Evolutionary conservation across 495 filamentous ascomycete species (phyloP).

Genomic region (Penicillium ucsense): DNA sequence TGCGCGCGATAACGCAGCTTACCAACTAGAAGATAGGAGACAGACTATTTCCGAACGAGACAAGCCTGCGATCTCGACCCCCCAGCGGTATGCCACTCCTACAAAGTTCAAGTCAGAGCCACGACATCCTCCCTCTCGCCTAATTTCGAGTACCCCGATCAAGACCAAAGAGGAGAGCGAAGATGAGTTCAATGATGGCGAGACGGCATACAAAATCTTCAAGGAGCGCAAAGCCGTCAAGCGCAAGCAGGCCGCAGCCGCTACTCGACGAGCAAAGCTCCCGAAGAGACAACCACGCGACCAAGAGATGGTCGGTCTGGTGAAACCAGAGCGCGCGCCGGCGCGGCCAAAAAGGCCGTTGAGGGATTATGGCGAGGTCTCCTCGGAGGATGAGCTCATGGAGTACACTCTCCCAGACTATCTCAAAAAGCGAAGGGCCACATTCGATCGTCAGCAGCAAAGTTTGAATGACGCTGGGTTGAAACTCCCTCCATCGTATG

Average conservation of each 20-base stretch:
- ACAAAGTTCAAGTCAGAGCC: slow-evolving; percentile 1
- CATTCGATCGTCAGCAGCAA: slow-evolving; percentile 45
- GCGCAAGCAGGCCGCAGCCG: slow-evolving; percentile 42
- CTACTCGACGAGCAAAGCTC: slow-evolving; percentile 36
- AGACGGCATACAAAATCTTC: slow-evolving; percentile 47
- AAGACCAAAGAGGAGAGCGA: slow-evolving; percentile 21
- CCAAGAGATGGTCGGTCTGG: slow-evolving; percentile 22
- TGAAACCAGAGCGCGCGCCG: slow-evolving; percentile 14
- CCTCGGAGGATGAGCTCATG: slow-evolving; percentile 48
- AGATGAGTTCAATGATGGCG: slow-evolving; percentile 36
- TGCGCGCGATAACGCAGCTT: slow-evolving; percentile 8
- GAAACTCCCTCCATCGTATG: slow-evolving; percentile 69
- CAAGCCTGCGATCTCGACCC: background rate
- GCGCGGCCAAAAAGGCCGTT: slow-evolving; percentile 10
- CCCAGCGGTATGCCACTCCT: background rate
- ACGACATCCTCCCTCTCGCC: slow-evolving; percentile 5
- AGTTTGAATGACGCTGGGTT: slow-evolving; percentile 57
- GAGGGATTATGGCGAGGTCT: slow-evolving; percentile 31
- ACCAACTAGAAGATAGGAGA: slow-evolving; percentile 4
- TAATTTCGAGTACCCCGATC: slow-evolving; percentile 7
- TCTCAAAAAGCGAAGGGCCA: slow-evolving; percentile 39
- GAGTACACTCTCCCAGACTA: slow-evolving; percentile 50
- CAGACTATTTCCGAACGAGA: background rate
- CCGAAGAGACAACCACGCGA: slow-evolving; percentile 12
- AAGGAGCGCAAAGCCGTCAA: slow-evolving; percentile 48